Conservation (phyloP, 306 rosid genomes). For the Dicorynia guianensis region DNA sequence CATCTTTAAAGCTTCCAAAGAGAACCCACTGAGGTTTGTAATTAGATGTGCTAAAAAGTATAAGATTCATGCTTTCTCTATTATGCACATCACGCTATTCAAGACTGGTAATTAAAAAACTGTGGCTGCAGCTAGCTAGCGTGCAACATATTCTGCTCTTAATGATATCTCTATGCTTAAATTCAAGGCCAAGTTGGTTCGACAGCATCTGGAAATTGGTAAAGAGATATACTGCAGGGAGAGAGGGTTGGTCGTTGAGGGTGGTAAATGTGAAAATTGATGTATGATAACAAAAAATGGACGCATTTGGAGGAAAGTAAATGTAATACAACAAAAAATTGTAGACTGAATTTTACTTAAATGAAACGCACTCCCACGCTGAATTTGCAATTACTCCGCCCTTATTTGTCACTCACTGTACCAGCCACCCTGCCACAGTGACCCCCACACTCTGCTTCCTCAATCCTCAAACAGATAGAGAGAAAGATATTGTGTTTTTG, state of each 20-base stretch:
- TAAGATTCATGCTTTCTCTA: not conserved
- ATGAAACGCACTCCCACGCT: conserved; percentile 39
- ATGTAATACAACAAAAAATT: conserved; percentile 36
- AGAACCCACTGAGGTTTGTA: not conserved
- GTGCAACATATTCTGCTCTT: conserved; percentile 18
- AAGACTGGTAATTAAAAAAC: not conserved
- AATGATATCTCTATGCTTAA: conserved; percentile 18
- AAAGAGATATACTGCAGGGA: not conserved
- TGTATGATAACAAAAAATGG: conserved; percentile 52
- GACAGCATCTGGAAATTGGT: not conserved
- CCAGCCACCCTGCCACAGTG: conserved; percentile 38
- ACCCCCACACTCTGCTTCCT: conserved; percentile 6
- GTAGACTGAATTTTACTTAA: conserved; percentile 5
- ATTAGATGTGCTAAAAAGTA: not conserved
- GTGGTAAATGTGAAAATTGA: conserved; percentile 56
- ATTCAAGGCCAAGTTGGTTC: conserved; percentile 18
- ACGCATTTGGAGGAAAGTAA: conserved; percentile 41
- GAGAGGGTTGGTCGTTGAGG: conserved; percentile 31
- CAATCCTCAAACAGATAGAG: not conserved
- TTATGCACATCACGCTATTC: conserved; percentile 26
- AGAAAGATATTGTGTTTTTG: not conserved
- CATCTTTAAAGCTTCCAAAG: not conserved
- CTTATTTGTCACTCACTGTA: not conserved
- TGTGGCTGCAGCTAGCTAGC: not conserved
- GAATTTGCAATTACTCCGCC: conserved; percentile 43